A percentile compares a stretch with the other conserved stretches of the same genome.
Evolutionary conservation across 176 grass and related monocot genomes (phyloP).

Genomic region (Puccinellia tenuiflora): DNA sequence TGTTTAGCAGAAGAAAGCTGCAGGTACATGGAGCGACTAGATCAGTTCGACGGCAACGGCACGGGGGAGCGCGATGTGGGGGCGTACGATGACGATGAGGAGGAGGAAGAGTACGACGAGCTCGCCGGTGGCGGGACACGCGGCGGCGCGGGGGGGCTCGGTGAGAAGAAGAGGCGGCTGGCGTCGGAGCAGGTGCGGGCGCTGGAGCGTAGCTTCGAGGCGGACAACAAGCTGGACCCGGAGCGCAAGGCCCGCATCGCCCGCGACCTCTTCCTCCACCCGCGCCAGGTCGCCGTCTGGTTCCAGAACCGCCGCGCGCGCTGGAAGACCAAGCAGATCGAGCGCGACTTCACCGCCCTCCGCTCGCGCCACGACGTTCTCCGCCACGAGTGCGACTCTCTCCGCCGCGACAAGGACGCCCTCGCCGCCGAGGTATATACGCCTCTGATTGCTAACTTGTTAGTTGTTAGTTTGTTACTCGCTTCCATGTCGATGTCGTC

Average conservation of each 20-base stretch:
- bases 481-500: background rate
- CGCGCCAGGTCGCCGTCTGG: background rate
- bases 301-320: background rate
- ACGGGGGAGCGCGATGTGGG: background rate
- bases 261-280: background rate
- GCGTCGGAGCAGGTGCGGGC: slow-evolving; percentile 45
- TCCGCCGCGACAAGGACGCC: slow-evolving; percentile 65
- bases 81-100: slow-evolving; percentile 13
- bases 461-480: no score
- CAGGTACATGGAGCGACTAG: slow-evolving; percentile 19
- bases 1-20: slow-evolving; percentile 11
- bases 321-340: background rate
- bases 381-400: slow-evolving; percentile 63
- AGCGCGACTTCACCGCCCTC: background rate
- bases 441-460: background rate
- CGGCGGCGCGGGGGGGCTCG: slow-evolving; percentile 1
- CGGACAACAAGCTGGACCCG: slow-evolving; percentile 61
- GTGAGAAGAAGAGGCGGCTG: slow-evolving; percentile 60
- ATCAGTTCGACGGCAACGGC: background rate
- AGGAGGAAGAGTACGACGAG: slow-evolving; percentile 18
- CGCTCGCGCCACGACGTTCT: slow-evolving; percentile 9
- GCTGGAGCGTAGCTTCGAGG: slow-evolving; percentile 54
- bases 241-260: slow-evolving; percentile 53
- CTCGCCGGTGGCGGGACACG: background rate
- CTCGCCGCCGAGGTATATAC: slow-evolving; percentile 46